Evolutionary conservation across 2,329 filamentous ascomycete species (phyloP), one percentile per base, ranked within the genome.

Genomic region (Beauveria sp.): DNA sequence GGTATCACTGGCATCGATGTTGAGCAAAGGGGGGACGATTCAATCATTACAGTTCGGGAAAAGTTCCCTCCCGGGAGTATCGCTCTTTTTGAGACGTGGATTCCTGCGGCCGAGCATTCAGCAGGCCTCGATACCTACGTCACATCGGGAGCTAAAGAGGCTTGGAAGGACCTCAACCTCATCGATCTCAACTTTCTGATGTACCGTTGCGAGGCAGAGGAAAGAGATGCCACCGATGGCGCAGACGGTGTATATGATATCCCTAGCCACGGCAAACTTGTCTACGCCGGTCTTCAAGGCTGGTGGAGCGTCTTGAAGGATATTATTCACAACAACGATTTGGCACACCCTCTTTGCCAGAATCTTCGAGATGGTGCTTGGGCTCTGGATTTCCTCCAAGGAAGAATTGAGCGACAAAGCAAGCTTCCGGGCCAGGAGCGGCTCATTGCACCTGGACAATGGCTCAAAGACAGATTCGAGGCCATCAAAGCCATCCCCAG

Each of bases 281-380:
- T 97, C 2, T 99, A 97, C 73, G 93, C 93, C 63, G 94, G 94
- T 63, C 81, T 99, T n/a, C 94, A 99, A 73, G 96, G 96, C 43
- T 99, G 94, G 93, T 96, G 93, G 92, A 97, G 92, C 71, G 79
- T 96, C 1, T 77, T 99, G 47, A 88, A 91, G 67, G 81, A 89
- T 61, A 88, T 99, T 64, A 90, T 97, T 67, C 84, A 82, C 55
- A 86, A 94, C 65, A 99, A 99, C 72, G 86, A 97, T 70, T 83
- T 99, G 9, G 94, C 90, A 0, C 94, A 99, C 71, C 90, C 94
- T 0, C 81, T 99, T 12, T 97, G 93, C 73, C 88, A 97, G 69
- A 93, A 99, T 70, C 83, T 99, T 5, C 87, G 94, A 55, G 84
- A 96, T 65, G 94, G 94, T 0, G 86, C 92, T 66, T 99, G 94